Evolutionary conservation across 352 stramenopile genomes (phyloP), one percentile per base, ranked within the genome.

Genomic region (Globisporangium alternatum): DNA sequence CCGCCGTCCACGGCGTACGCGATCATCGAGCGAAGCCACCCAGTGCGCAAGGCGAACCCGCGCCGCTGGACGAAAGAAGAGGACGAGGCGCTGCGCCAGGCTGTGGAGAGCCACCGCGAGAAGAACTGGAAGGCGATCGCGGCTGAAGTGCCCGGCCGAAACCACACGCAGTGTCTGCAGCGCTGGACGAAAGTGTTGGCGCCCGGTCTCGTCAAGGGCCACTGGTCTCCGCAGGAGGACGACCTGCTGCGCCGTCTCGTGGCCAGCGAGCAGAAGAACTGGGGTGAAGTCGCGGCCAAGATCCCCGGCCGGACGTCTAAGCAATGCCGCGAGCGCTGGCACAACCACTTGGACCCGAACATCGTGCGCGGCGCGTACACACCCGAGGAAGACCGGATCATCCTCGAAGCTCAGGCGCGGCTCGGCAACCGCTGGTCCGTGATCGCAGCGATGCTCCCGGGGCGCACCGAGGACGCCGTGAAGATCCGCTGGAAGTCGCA

Each of bases 51-150:
- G 68, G 81, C 85, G 13, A 91, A 89, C 55, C 84, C 86, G 57
- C 81, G 83, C 5, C 78, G 85, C 12, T 97, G 91, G 90, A 96
- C 81, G 8, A 85, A 89, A 48, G 86, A 97, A 28, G 91, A 97
- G 62, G 91, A 97, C 63, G 86, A 97, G 17, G 82, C 86, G 15
- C 72, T 97, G 33, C 79, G 88, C 2, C 22, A 83, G 37, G 90
- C 91, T 31, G 91, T 97, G 6, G 76, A 91, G 58, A 91, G 88
- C 68, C 83, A 96, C 52, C 86, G 87, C 48, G 89, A 95, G 62
- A 96, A 93, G 62, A 95, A 97, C 68, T 97, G 91, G 91, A 97
- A 97, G 60, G 87, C 89, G 17, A 97, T 97, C 60, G 90, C 91
- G 8, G 76, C 87, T 49, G 82, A 93, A 56, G 86, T 97, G 37